Conservation (phyloP, 1,284 basidiomycete species). For the Cryptococcus deneoformans region DNA sequence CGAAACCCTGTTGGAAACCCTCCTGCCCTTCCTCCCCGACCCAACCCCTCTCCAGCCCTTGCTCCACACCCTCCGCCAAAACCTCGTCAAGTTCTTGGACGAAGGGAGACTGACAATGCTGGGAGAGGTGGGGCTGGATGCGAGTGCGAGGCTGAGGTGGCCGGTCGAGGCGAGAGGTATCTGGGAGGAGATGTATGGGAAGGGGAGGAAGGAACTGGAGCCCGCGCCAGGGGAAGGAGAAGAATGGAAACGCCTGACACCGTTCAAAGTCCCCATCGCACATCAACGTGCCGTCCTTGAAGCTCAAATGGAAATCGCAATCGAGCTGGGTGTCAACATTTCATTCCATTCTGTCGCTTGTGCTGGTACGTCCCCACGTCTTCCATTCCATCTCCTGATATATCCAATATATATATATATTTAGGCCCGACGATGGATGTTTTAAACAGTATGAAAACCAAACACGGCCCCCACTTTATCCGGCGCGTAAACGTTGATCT, state of each 20-base stretch:
- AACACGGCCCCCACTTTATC: conserved; percentile 28
- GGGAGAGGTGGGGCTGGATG: conserved; percentile 53
- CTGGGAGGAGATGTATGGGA: conserved; percentile 10
- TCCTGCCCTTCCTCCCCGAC: conserved; percentile 39
- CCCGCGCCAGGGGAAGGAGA: not conserved
- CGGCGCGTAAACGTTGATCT: conserved; percentile 46
- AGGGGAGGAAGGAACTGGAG: not conserved
- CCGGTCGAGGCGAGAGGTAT: conserved; percentile 18
- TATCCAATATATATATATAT: not conserved
- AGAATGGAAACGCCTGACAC: conserved; percentile 38
- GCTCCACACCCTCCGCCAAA: conserved; percentile 19
- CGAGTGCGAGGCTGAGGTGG: conserved; percentile 45
- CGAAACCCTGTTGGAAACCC: conserved; percentile 12
- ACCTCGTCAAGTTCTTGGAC: conserved; percentile 18
- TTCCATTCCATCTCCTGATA: no score
- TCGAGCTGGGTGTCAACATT: conserved; percentile 46
- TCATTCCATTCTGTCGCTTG: conserved; percentile 51
- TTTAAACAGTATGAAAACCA: conserved; percentile 32
- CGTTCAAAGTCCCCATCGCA: conserved; percentile 46
- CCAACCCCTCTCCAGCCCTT: conserved; percentile 32
- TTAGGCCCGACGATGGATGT: conserved; percentile 46
- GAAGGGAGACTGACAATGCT: conserved; percentile 42
- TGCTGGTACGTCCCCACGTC: conserved; percentile 25
- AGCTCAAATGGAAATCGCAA: conserved; percentile 48
- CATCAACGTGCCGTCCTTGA: conserved; percentile 49